A percentile compares a stretch with the other conserved stretches of the same genome.
Conservation (phyloP, 176 grass and related monocot species). For the Cenchrus fungigraminus region DNA sequence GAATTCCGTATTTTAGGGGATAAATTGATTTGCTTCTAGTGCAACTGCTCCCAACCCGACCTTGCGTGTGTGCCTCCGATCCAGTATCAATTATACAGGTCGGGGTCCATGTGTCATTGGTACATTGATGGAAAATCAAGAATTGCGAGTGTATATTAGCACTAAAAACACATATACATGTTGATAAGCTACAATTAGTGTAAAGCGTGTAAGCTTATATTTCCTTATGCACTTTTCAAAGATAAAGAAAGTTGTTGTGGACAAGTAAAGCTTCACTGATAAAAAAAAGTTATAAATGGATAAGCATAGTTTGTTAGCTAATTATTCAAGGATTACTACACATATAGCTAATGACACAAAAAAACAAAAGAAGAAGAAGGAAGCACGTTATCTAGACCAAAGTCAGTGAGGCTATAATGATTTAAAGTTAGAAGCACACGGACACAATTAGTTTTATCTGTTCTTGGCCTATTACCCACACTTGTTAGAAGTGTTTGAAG, state of each 20-base stretch:
- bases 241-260: constrained; percentile 8
- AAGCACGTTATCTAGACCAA: not conserved
- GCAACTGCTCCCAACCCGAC: too few species aligned
- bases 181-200: not conserved
- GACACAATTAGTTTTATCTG: not conserved
- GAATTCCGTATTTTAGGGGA: too few species aligned
- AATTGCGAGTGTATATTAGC: not conserved
- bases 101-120: too few species aligned
- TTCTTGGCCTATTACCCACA: not conserved
- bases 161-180: not conserved
- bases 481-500: not conserved
- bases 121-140: too few species aligned
- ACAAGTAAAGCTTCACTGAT: not conserved
- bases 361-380: not conserved
- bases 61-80: too few species aligned
- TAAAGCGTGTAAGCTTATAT: not conserved
- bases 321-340: not conserved
- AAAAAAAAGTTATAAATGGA: not conserved
- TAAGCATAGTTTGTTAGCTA: not conserved
- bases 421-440: not conserved
- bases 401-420: not conserved
- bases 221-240: not conserved
- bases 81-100: too few species aligned
- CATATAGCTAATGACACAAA: not conserved
- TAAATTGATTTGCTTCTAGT: too few species aligned